Percentiles rank a stretch among this genome's conserved stretches.
These are phyloP conservation scores for Plasmodium gallinaceum DNA, from an alignment of 169 alveolate species.

Conservation along the genomic window DNA sequence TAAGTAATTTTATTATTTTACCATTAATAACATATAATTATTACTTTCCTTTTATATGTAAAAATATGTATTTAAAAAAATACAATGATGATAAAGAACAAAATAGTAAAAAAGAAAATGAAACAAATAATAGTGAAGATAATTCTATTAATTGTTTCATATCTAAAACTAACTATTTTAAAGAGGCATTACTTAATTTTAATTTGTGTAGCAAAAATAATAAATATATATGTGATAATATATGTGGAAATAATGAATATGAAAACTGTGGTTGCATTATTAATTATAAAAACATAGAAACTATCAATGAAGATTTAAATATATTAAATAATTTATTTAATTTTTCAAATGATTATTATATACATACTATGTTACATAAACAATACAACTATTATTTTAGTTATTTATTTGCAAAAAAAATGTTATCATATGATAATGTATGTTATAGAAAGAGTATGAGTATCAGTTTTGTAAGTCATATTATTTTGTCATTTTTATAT, in stretches of 20 bases:
- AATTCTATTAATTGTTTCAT: not conserved
- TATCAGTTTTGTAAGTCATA: slow-evolving; percentile 75
- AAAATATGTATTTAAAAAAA: slow-evolving; percentile 21
- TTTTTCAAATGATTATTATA: slow-evolving; percentile 76
- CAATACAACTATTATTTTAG: slow-evolving; percentile 76
- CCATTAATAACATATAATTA: slow-evolving; percentile 75
- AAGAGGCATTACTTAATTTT: slow-evolving; percentile 52
- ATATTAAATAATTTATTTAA: slow-evolving; percentile 59
- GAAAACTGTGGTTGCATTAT: slow-evolving; percentile 76
- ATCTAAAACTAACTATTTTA: slow-evolving; percentile 50
- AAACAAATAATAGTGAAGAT: not conserved
- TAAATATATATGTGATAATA: slow-evolving; percentile 20
- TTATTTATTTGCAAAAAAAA: slow-evolving; percentile 73
- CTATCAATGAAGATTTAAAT: slow-evolving; percentile 19
- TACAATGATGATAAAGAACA: not conserved
- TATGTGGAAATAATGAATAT: slow-evolving; percentile 22
- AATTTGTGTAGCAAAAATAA: slow-evolving; percentile 46
- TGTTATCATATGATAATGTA: slow-evolving; percentile 72
- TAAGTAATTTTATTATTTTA: slow-evolving; percentile 70
- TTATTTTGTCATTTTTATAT: slow-evolving; percentile 71
- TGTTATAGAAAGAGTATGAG: slow-evolving; percentile 78
- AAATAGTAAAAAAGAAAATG: not conserved
- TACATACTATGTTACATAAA: slow-evolving; percentile 72
- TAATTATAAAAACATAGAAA: slow-evolving; percentile 71
- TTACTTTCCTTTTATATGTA: slow-evolving; percentile 76